Percentiles rank a stretch among this genome's conserved stretches.
These are phyloP conservation scores for Penicillium herquei DNA, from an alignment of 495 filamentous ascomycete species.

Conservation along the genomic window DNA sequence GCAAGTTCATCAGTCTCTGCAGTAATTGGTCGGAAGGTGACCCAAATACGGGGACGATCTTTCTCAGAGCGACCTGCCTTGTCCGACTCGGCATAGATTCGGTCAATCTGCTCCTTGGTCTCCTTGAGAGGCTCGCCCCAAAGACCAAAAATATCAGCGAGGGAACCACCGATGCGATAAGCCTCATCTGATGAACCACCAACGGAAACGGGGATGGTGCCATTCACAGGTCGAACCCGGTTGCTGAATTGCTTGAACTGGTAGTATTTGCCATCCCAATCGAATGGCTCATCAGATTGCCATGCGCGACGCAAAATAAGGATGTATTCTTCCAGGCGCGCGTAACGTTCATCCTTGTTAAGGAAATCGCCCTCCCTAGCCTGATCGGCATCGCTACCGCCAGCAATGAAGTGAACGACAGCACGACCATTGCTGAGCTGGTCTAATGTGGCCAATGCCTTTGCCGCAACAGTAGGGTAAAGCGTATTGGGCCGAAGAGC, in stretches of 20 bases:
- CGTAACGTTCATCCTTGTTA: slow-evolving; percentile 52
- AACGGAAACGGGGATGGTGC: slow-evolving; percentile 50
- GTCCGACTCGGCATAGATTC: slow-evolving; percentile 48
- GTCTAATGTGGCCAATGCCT: slow-evolving; percentile 53
- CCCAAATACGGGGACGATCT: slow-evolving; percentile 53
- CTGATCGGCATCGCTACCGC: slow-evolving; percentile 52
- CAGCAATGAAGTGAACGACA: slow-evolving; percentile 57
- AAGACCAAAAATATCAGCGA: slow-evolving; percentile 55
- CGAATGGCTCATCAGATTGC: slow-evolving; percentile 50
- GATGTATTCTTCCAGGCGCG: slow-evolving; percentile 53
- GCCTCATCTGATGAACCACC: slow-evolving; percentile 53
- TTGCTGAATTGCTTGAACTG: slow-evolving; percentile 53
- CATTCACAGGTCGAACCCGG: slow-evolving; percentile 45
- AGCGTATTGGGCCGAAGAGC: slow-evolving; percentile 56
- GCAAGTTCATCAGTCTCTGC: slow-evolving; percentile 55
- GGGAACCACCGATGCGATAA: slow-evolving; percentile 50
- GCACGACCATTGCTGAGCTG: slow-evolving; percentile 50
- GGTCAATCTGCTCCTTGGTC: slow-evolving; percentile 54
- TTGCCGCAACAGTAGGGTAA: slow-evolving; percentile 55
- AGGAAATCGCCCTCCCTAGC: slow-evolving; percentile 53
- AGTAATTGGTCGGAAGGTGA: slow-evolving; percentile 54
- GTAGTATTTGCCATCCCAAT: slow-evolving; percentile 52
- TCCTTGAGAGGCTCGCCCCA: slow-evolving; percentile 58
- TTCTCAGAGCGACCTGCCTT: slow-evolving; percentile 35
- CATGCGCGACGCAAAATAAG: slow-evolving; percentile 51